phyloP scores from a whole-genome alignment of 768 basidiomycete genomes.

The Neoboletus brunneissimus region DNA sequence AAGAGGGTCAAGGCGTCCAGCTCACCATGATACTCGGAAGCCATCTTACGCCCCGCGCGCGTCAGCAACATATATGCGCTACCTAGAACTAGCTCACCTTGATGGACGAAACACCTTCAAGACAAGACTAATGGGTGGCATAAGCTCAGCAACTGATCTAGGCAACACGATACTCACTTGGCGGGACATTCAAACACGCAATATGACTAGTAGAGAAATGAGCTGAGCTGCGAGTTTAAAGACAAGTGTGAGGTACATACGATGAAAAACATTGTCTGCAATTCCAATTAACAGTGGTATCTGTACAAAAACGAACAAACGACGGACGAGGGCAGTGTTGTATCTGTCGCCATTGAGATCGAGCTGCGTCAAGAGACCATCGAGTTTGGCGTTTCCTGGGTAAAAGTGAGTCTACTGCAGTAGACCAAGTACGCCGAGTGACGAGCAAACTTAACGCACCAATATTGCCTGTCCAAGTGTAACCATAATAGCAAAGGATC shows the following conservation, averaged over 20 bases:
- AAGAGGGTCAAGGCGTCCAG: neutral
- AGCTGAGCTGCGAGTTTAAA: neutral
- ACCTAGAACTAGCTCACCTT: constrained; percentile 34
- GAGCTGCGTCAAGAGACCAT: constrained; percentile 58
- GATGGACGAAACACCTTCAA: constrained; percentile 66
- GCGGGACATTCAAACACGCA: constrained; percentile 61
- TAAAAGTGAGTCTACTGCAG: neutral
- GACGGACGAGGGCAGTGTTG: constrained; percentile 59
- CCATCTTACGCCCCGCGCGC: constrained; percentile 44
- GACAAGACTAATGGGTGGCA: constrained; percentile 28
- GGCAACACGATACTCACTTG: constrained; percentile 41
- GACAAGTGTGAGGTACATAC: constrained; percentile 36
- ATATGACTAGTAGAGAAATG: constrained; percentile 20
- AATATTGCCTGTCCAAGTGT: constrained; percentile 46
- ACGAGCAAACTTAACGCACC: constrained; percentile 36
- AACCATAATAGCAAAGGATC: neutral
- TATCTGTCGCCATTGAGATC: constrained; percentile 57
- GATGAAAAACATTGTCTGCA: constrained; percentile 75
- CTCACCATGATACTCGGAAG: constrained; percentile 62
- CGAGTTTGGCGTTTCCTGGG: constrained; percentile 60
- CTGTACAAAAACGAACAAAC: no score
- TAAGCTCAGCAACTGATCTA: neutral
- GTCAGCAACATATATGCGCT: neutral
- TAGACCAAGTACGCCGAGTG: neutral
- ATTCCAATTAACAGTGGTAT: no score